Evolutionary conservation across 805 yeast species (phyloP).

Genomic region (Saturnispora gosingensis): DNA sequence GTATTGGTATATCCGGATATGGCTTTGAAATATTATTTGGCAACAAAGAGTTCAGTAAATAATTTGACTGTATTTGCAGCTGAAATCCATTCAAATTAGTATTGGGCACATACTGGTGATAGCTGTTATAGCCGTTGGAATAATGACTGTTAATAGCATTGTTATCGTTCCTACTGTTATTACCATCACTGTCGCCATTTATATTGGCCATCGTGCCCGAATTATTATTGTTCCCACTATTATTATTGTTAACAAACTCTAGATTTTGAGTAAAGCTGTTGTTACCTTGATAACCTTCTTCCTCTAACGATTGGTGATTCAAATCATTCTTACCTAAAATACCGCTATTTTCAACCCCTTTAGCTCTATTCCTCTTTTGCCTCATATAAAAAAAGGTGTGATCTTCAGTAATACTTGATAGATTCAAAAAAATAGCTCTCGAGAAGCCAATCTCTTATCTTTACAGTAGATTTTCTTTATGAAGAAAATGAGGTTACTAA

Average conservation of each 20-base stretch:
- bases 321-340: not conserved
- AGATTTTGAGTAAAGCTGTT: not conserved
- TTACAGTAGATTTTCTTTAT: not conserved
- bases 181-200: not conserved
- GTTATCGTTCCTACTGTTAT: not conserved
- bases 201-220: not conserved
- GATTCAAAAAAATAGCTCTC: not conserved
- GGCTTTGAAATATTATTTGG: not conserved
- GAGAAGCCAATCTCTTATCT: not conserved
- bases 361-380: not conserved
- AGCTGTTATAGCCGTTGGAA: not conserved
- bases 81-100: not conserved
- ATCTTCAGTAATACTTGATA: not conserved
- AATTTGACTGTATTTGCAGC: constrained; percentile 1
- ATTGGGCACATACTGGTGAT: not conserved
- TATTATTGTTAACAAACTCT: not conserved
- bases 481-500: not conserved
- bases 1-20: not conserved
- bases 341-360: not conserved
- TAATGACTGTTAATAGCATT: not conserved
- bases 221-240: not conserved
- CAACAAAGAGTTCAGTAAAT: not conserved
- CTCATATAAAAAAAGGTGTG: not conserved
- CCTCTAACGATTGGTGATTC: not conserved
- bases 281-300: not conserved